Base-by-base conservation (phyloP, 805 yeast genomes). In the Candida yuanshanica region DNA sequence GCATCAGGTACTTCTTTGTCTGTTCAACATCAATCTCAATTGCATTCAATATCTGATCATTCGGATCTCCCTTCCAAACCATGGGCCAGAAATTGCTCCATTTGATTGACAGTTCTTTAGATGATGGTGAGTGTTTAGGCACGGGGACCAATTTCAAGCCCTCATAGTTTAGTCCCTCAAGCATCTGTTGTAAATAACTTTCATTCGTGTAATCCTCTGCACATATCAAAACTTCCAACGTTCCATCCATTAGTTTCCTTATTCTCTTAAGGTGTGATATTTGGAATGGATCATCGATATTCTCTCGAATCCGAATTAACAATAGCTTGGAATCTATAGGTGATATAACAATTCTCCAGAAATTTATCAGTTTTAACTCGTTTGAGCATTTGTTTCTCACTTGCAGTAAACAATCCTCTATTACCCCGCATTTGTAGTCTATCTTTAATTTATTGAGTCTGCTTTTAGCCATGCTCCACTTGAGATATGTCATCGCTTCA, bases 61-160 rank as follows among this genome's bases (percentile, higher is more conserved):
- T 70, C 0, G 95, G 95, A 55, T 90, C 88, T 0, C 98, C 98
- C 50, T 89, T 81, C 98, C 98, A 93, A 31, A 87, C 71, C 40
- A 87, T 64, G 0, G 98, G 98, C 99, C 98, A 91, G 49, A 72
- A 75, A 4, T 60, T 42, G 2, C 89, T 74, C 96, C 96, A 90
- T 33, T 67, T 65, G 1, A 61, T 44, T 18, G 83, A 73, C 13
- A 77, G 59, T n/a, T 81, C 88, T 49, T 81, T 84, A 4, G 87
- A 78, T 5, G 73, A 68, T 0, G 97, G 95, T n/a, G 75, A 72
- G 42, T 68, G 69, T 20, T 53, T 53, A 0, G 97, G 93, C 2
- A 86, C 75, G 4, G 61, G 43, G 2, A 55, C 45, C 20, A 48
- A 32, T 22, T 33, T 49, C 14, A 61, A 29, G n/a, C 51, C 48